Evolutionary conservation across 1,284 basidiomycete species (phyloP).

Genomic region (Schizophyllum commune): DNA sequence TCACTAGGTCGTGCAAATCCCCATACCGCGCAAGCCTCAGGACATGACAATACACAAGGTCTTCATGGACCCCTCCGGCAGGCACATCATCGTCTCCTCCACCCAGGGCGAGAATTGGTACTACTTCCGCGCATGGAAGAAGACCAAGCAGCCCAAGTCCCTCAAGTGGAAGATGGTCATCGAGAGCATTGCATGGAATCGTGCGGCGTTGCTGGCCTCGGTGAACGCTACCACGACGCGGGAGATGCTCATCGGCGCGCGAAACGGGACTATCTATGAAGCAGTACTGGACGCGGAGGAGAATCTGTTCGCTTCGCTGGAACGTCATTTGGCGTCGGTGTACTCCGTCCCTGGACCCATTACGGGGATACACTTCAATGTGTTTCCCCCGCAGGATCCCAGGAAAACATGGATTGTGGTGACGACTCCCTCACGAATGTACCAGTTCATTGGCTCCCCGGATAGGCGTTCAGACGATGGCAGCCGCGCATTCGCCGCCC

Average conservation of each 20-base stretch:
- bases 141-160: slow-evolving; percentile 64
- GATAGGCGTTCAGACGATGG: slow-evolving; percentile 66
- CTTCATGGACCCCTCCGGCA: slow-evolving; percentile 87
- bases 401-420: slow-evolving; percentile 65
- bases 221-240: slow-evolving; percentile 66
- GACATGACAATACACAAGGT: slow-evolving; percentile 73
- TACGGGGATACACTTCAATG: slow-evolving; percentile 77
- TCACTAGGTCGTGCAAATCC: slow-evolving; percentile 64
- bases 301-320: slow-evolving; percentile 88
- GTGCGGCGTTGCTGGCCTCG: slow-evolving; percentile 58
- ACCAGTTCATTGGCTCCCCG: slow-evolving; percentile 77
- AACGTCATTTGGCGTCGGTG: slow-evolving; percentile 73
- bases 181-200: slow-evolving; percentile 93
- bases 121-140: slow-evolving; percentile 73
- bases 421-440: slow-evolving; percentile 85
- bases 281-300: slow-evolving; percentile 81
- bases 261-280: slow-evolving; percentile 81
- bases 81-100: slow-evolving; percentile 84
- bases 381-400: slow-evolving; percentile 57
- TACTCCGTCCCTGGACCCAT: slow-evolving; percentile 79
- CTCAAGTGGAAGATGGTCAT: slow-evolving; percentile 77
- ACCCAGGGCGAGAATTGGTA: slow-evolving; percentile 93
- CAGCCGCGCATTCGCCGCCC: slow-evolving; percentile 65
- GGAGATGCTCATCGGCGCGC: slow-evolving; percentile 85
- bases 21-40: slow-evolving; percentile 61